Evolutionary conservation across 2,329 filamentous ascomycete genomes (phyloP).

Genomic region (Byssothecium circinans): DNA sequence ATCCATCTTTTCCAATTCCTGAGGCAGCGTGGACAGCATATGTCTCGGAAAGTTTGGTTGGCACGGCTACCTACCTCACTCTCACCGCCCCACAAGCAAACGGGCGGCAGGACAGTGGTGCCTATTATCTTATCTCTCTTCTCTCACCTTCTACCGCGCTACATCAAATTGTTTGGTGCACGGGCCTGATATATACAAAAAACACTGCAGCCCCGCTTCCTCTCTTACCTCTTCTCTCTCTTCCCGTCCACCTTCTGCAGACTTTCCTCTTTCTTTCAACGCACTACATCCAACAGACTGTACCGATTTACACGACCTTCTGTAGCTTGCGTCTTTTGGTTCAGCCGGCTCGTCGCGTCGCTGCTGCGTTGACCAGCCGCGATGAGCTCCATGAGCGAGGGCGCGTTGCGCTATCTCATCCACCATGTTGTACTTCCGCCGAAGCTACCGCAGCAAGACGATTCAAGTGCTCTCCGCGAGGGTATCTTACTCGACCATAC

Average conservation of each 20-base stretch:
- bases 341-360: not conserved
- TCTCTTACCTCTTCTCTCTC: not conserved
- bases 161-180: too few relatives aligned
- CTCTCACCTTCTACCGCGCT: too few relatives aligned
- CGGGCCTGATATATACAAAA: not conserved
- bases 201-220: not conserved
- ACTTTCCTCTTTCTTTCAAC: not conserved
- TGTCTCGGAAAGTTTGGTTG: not conserved
- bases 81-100: not conserved
- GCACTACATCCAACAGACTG: not conserved
- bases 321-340: too few relatives aligned
- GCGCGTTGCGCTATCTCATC: slow-evolving; percentile 40
- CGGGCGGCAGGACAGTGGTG: not conserved
- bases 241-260: not conserved
- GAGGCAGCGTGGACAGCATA: not conserved
- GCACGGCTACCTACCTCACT: not conserved
- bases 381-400: not conserved
- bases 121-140: not conserved
- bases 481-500: slow-evolving; percentile 13
- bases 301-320: not conserved
- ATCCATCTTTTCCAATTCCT: not conserved
- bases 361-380: not conserved
- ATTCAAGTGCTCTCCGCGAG: slow-evolving; percentile 20
- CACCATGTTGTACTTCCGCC: slow-evolving; percentile 55
- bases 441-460: slow-evolving; percentile 47